Evolutionary conservation across 805 yeast genomes (phyloP), one percentile per base, ranked within the genome.

Genomic region (Torulaspora gathmanii): DNA sequence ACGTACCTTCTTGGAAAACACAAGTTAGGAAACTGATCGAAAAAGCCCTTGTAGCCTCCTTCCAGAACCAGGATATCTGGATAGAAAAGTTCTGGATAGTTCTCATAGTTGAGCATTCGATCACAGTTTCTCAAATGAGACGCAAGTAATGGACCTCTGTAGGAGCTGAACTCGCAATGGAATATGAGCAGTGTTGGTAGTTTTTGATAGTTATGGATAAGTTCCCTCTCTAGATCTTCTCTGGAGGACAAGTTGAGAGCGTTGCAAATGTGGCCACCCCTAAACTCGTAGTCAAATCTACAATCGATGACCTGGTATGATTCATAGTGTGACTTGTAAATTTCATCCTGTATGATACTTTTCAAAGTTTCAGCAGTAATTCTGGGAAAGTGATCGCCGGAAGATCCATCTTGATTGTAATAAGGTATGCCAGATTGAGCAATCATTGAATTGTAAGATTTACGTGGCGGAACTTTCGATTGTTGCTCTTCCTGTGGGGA

Each of bases 141-240:
- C 1, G 98, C 98, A 84, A 93, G 79, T 38, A 83, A 70, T 4
- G 99, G 99, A n/a, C 98, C 96, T 47, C 99, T 74, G 61, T 83
- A 87, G 5, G 95, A 79, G 30, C 95, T 83, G 63, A 88, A 91
- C 67, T 93, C 99, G 68, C 99, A 93, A 66, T 93, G 97, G 70
- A 93, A 91, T 9, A 93, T 73, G 5, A 91, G 63, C 44, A 93
- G 68, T 16, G 71, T 72, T 15, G 64, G 53, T 15, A 33, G 15
- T 20, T 42, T 27, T 40, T 38, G 26, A 39, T 34, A 50, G 9
- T 49, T 50, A 13, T 54, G 55, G 19, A 75, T 68, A 51, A 89
- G 74, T 38, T 64, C 62, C 30, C 72, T 68, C 56, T 87, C 95
- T 34, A 91, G 69, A 39, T 79, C 83, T 44, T 76, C 77, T 54